Evolutionary conservation across 2,329 filamentous ascomycete genomes (phyloP).

Genomic region (Epicoccum sorghinum): DNA sequence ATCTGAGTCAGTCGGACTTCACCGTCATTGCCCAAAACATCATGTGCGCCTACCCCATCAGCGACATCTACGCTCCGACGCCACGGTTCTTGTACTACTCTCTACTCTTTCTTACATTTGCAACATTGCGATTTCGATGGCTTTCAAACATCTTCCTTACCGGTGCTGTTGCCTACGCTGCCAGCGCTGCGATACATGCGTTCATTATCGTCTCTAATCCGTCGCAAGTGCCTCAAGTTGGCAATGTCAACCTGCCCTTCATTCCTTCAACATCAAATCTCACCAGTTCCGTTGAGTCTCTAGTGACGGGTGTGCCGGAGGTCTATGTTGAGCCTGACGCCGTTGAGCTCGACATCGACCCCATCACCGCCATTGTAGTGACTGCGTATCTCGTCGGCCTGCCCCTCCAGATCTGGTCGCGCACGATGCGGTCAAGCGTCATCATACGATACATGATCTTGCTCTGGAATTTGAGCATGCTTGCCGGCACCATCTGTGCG

Average conservation of each 20-base stretch:
- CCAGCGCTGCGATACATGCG: conserved; percentile 19
- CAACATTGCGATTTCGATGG: conserved; percentile 9
- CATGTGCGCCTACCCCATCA: conserved; percentile 18
- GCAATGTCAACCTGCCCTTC: not conserved
- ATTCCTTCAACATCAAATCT: not conserved
- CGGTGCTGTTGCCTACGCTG: conserved; percentile 13
- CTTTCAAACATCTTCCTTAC: conserved; percentile 10
- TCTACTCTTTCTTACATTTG: conserved; percentile 11
- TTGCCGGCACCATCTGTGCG: conserved; percentile 15
- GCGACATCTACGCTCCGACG: conserved; percentile 17
- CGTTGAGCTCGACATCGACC: conserved; percentile 21
- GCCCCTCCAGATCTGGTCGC: conserved; percentile 17
- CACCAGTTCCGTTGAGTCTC: not conserved
- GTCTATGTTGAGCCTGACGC: conserved; percentile 12
- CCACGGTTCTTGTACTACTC: conserved; percentile 11
- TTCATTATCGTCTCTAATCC: conserved; percentile 10
- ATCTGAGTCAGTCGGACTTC: not conserved
- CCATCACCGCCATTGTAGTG: conserved; percentile 19
- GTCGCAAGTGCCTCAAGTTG: not conserved
- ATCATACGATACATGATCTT: not conserved
- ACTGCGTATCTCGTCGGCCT: conserved; percentile 16
- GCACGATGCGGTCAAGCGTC: conserved; percentile 16
- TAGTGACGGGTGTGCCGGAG: not conserved
- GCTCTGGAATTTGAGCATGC: conserved; percentile 15
- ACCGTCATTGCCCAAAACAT: conserved; percentile 6